These are phyloP conservation scores for Vaccinium vitisidaea DNA, from an alignment of 148 eudicot genomes.

Conservation along the genomic window DNA sequence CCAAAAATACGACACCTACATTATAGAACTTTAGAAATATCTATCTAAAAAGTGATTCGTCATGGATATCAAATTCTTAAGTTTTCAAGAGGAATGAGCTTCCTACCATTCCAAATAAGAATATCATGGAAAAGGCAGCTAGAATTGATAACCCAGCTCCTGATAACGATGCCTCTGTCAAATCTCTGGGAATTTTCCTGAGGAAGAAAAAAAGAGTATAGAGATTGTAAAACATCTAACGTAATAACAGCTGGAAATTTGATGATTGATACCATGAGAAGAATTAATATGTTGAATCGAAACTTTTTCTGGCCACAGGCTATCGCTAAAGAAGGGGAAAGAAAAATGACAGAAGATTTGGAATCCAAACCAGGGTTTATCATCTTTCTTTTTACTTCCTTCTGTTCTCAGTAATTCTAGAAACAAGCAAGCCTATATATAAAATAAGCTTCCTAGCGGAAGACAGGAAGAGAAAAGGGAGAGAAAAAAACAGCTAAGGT, in stretches of 20 bases:
- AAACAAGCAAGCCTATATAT: background rate
- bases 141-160: conserved; percentile 92
- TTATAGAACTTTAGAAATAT: background rate
- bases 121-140: conserved; percentile 79
- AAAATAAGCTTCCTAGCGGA: background rate
- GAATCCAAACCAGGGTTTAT: background rate
- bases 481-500: background rate
- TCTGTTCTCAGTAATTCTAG: background rate
- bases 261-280: background rate
- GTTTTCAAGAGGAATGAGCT: conserved; percentile 16
- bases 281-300: background rate
- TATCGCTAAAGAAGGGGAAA: background rate
- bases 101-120: conserved; percentile 96
- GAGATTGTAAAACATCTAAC: background rate
- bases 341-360: background rate
- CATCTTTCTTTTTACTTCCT: background rate
- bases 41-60: background rate
- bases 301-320: background rate
- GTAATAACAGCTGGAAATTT: background rate
- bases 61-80: conserved; percentile 8
- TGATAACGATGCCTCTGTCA: conserved; percentile 94
- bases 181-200: conserved; percentile 98
- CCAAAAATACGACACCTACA: background rate
- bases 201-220: background rate
- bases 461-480: background rate